Conservation (phyloP, 2,329 filamentous ascomycete genomes). For the Zymoseptoria pseudotritici region DNA sequence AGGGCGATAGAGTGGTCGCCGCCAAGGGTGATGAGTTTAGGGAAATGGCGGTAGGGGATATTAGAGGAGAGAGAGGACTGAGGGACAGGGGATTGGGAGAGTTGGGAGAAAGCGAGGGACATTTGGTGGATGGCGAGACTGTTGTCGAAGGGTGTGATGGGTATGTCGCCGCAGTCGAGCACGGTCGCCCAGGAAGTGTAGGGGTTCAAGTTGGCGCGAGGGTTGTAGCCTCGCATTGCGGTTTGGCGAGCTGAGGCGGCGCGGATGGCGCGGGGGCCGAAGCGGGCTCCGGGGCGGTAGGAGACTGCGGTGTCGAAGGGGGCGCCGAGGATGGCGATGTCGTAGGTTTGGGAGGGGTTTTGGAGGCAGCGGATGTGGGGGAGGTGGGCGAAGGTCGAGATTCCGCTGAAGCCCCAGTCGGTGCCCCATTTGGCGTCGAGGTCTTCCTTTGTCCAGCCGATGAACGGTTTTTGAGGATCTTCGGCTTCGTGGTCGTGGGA, state of each 20-base stretch:
- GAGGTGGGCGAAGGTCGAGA: conserved; percentile 38
- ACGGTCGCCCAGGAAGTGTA: conserved; percentile 54
- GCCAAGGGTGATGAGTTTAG: conserved; percentile 43
- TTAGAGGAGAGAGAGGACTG: conserved; percentile 31
- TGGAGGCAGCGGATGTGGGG: conserved; percentile 43
- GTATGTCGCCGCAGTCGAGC: conserved; percentile 82
- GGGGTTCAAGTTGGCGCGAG: conserved; percentile 73
- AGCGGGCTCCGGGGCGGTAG: conserved; percentile 51
- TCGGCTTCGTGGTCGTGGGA: conserved; percentile 12
- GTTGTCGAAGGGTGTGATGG: conserved; percentile 81
- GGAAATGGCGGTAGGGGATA: conserved; percentile 36
- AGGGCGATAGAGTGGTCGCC: conserved; percentile 46
- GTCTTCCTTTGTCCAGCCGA: conserved; percentile 23
- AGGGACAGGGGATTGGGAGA: conserved; percentile 43
- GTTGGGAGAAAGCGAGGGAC: conserved; percentile 69
- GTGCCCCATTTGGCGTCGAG: conserved; percentile 26
- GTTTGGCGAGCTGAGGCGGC: conserved; percentile 76
- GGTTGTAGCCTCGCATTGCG: conserved; percentile 72
- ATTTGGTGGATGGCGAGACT: conserved; percentile 73
- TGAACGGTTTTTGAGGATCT: conserved; percentile 15
- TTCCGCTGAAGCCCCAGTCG: conserved; percentile 29
- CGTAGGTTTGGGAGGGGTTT: conserved; percentile 37
- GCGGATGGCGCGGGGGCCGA: conserved; percentile 81
- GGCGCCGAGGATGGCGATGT: conserved; percentile 44
- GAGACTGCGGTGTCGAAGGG: conserved; percentile 45